Percentiles rank a stretch among this genome's conserved stretches.
Evolutionary conservation across 768 basidiomycete genomes (phyloP).

Genomic region (Boletus patriciae): DNA sequence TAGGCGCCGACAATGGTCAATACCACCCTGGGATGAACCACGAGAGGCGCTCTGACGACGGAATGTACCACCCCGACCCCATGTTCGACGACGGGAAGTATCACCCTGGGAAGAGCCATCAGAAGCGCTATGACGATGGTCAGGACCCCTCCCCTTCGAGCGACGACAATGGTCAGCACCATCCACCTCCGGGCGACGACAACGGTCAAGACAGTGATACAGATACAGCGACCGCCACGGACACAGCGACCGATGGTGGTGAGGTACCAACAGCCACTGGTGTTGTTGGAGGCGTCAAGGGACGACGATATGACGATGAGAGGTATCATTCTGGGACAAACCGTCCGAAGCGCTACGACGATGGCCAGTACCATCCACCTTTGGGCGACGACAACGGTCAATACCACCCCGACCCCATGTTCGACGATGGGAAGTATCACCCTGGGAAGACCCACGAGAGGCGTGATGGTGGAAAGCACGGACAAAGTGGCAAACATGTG

Average conservation of each 20-base stretch:
- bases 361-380: slow-evolving; percentile 13
- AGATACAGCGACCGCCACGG: too few relatives aligned
- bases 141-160: too few relatives aligned
- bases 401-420: neutral
- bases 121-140: slow-evolving; percentile 11
- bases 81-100: slow-evolving; percentile 3
- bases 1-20: slow-evolving; percentile 1
- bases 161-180: neutral
- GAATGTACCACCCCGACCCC: neutral
- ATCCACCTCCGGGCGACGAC: neutral
- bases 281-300: neutral
- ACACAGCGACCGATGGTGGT: neutral
- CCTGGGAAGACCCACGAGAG: neutral
- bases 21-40: slow-evolving; percentile 1
- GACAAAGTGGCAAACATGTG: neutral
- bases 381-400: slow-evolving; percentile 1
- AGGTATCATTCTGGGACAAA: neutral
- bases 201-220: too few relatives aligned
- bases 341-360: slow-evolving; percentile 13
- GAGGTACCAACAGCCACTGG: neutral
- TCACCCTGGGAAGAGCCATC: neutral
- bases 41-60: slow-evolving; percentile 14
- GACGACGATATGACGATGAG: neutral
- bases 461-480: slow-evolving; percentile 8
- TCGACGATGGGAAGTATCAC: slow-evolving; percentile 7